Conservation (phyloP, 2,329 filamentous ascomycete genomes). For the Ascochyta rabiei region DNA sequence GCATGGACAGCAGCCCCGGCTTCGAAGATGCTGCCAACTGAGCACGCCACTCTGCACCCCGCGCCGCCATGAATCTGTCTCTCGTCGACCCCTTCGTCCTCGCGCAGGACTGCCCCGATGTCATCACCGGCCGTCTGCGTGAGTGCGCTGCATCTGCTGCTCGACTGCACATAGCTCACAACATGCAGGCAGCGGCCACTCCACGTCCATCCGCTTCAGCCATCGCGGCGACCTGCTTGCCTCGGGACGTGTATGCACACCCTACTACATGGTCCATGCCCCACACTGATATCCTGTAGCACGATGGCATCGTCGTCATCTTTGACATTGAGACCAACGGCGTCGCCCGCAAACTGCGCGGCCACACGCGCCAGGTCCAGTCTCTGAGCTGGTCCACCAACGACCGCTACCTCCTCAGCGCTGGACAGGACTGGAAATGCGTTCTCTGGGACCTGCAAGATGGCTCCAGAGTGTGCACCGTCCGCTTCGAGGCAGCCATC, state of each 20-base stretch:
- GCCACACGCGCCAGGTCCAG: conserved; percentile 92
- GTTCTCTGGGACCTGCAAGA: conserved; percentile 91
- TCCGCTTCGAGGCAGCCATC: conserved; percentile 89
- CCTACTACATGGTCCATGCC: background rate
- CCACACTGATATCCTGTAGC: conserved; percentile 46
- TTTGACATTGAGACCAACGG: conserved; percentile 99
- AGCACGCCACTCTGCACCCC: conserved; percentile 19
- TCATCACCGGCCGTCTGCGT: conserved; percentile 86
- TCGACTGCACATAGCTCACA: conserved; percentile 19
- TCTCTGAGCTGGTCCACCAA: conserved; percentile 94
- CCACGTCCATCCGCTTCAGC: conserved; percentile 81
- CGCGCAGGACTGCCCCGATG: conserved; percentile 85
- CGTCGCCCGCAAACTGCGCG: conserved; percentile 89
- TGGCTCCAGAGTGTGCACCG: conserved; percentile 74
- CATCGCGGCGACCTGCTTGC: conserved; percentile 93
- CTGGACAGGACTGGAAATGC: conserved; percentile 95
- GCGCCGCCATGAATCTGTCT: conserved; percentile 68
- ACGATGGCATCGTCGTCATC: conserved; percentile 90
- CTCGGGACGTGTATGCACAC: conserved; percentile 73
- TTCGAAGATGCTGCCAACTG: conserved; percentile 30
- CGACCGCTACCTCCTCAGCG: conserved; percentile 88
- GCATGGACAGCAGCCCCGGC: conserved; percentile 17
- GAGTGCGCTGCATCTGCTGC: conserved; percentile 41
- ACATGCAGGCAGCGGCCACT: conserved; percentile 63
- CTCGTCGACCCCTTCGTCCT: conserved; percentile 74